phyloP scores from a whole-genome alignment of 768 basidiomycete genomes.

The Podaxis carcinomalis region DNA sequence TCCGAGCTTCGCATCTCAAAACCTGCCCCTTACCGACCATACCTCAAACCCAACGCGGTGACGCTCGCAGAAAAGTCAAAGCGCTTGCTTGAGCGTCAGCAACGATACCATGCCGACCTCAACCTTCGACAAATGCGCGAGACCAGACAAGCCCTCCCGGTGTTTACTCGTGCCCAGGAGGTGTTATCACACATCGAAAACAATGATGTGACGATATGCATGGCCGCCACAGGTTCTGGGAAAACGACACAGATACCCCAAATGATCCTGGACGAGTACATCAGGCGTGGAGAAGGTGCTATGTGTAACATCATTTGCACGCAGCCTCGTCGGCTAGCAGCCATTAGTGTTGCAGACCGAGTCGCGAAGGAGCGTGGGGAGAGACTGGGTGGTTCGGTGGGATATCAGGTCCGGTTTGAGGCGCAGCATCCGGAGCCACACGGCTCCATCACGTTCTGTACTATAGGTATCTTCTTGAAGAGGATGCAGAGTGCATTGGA shows the following conservation, averaged over 20 bases:
- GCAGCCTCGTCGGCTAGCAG: constrained; percentile 88
- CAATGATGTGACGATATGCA: constrained; percentile 84
- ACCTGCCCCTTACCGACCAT: constrained; percentile 3
- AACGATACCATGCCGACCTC: constrained; percentile 60
- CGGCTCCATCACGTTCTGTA: constrained; percentile 90
- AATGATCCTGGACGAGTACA: constrained; percentile 81
- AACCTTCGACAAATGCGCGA: constrained; percentile 60
- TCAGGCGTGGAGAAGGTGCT: constrained; percentile 74
- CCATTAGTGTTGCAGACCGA: constrained; percentile 87
- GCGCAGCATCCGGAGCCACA: constrained; percentile 70
- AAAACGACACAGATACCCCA: constrained; percentile 97
- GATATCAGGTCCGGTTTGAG: constrained; percentile 93
- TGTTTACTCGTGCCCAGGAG: constrained; percentile 62
- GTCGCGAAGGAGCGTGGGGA: constrained; percentile 88
- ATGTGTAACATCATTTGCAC: constrained; percentile 89
- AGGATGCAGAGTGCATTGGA: constrained; percentile 74
- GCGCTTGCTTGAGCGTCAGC: constrained; percentile 46
- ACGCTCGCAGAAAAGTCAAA: constrained; percentile 48
- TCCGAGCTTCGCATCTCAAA: not conserved
- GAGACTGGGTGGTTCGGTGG: constrained; percentile 63
- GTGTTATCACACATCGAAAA: constrained; percentile 64
- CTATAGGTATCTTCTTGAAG: constrained; percentile 86
- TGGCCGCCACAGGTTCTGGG: constrained; percentile 89
- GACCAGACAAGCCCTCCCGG: constrained; percentile 67
- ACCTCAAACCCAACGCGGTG: not conserved